A percentile compares a stretch with the other conserved stretches of the same genome.
phyloP scores from a whole-genome alignment of 2,329 filamentous ascomycete species.

The Pyricularia sp. region DNA sequence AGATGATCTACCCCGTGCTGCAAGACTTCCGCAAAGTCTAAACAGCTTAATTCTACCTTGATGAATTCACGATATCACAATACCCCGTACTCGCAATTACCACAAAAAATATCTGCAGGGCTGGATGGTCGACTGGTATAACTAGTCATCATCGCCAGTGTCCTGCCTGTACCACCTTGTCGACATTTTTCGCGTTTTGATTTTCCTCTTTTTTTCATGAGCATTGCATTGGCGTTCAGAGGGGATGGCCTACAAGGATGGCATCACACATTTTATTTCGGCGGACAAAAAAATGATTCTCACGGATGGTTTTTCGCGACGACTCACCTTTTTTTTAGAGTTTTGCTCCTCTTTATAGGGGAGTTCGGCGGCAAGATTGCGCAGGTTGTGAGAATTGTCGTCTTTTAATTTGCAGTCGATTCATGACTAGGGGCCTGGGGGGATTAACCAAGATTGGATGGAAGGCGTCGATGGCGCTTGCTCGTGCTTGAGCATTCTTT shows the following conservation, averaged over 20 bases:
- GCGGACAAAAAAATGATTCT: constrained; percentile 5
- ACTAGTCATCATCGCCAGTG: background rate
- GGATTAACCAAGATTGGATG: constrained; percentile 1
- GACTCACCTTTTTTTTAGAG: background rate
- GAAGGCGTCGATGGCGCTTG: background rate
- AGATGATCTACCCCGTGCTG: constrained; percentile 93
- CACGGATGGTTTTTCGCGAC: constrained; percentile 1
- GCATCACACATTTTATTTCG: constrained; percentile 4
- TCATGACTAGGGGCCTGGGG: constrained; percentile 1
- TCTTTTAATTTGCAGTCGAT: constrained; percentile 3
- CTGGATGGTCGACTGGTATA: background rate
- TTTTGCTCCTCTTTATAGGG: background rate
- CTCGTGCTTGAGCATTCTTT: background rate
- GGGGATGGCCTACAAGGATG: constrained; percentile 11
- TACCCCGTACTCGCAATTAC: constrained; percentile 6
- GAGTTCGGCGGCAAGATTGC: constrained; percentile 5
- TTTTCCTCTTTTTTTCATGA: constrained; percentile 14
- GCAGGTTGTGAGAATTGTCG: constrained; percentile 6
- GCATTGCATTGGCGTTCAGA: constrained; percentile 48
- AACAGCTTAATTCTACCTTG: constrained; percentile 22
- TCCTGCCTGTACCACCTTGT: constrained; percentile 16
- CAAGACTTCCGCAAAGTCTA: constrained; percentile 55
- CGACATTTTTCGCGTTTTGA: constrained; percentile 9
- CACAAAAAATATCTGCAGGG: background rate
- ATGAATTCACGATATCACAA: constrained; percentile 33